Conservation (phyloP, 1,139 yeast genomes). For the Yamadazyma jaroonii region DNA sequence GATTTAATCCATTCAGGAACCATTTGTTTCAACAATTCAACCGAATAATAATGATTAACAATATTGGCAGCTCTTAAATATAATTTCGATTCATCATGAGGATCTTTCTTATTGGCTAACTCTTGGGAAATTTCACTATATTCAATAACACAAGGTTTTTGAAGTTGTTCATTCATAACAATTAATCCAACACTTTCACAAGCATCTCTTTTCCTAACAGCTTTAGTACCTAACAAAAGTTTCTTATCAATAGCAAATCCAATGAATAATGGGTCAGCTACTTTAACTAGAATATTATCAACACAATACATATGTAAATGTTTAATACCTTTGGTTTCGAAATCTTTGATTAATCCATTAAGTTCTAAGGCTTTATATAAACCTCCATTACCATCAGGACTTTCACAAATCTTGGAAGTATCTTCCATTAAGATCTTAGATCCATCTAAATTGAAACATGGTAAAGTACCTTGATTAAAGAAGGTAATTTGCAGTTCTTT, state of each 20-base stretch:
- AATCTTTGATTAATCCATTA: constrained; percentile 66
- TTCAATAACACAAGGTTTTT: constrained; percentile 88
- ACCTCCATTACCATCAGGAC: constrained; percentile 99
- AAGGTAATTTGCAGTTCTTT: constrained; percentile 57
- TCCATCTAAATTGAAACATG: constrained; percentile 79
- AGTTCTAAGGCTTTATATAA: constrained; percentile 77
- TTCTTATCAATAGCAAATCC: constrained; percentile 74
- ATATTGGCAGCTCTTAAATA: constrained; percentile 92
- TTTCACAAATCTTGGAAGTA: constrained; percentile 59
- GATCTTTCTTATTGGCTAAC: constrained; percentile 59
- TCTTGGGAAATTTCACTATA: constrained; percentile 85
- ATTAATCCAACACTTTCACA: constrained; percentile 89
- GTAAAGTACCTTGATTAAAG: constrained; percentile 93
- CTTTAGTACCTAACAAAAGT: constrained; percentile 86
- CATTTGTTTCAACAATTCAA: constrained; percentile 56
- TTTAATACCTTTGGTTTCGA: constrained; percentile 66
- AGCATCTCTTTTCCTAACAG: constrained; percentile 89
- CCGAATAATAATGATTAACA: constrained; percentile 93
- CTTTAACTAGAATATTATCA: constrained; percentile 87
- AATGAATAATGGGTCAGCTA: constrained; percentile 90
- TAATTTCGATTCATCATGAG: constrained; percentile 51
- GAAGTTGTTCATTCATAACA: constrained; percentile 59
- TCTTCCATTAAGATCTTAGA: constrained; percentile 62
- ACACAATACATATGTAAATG: constrained; percentile 97
- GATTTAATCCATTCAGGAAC: constrained; percentile 72